phyloP scores from a whole-genome alignment of 345 rosid species.

The Brassica incana region DNA sequence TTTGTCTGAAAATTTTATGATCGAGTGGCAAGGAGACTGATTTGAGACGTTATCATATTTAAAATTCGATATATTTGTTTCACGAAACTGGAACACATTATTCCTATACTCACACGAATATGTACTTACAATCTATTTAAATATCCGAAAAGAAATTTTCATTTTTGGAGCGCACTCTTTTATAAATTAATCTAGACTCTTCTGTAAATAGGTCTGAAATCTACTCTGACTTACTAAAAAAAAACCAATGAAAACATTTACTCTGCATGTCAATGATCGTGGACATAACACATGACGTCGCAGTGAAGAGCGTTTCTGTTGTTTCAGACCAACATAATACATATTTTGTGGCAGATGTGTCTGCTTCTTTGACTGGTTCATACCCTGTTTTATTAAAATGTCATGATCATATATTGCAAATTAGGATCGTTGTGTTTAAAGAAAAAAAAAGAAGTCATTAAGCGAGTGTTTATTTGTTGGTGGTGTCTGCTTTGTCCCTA shows the following conservation, averaged over 20 bases:
- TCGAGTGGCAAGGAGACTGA: too few species aligned
- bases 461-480: constrained; percentile 9
- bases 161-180: too few species aligned
- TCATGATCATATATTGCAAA: neutral
- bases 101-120: too few species aligned
- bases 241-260: neutral
- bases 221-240: too few species aligned
- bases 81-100: too few species aligned
- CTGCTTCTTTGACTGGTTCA: constrained; percentile 21
- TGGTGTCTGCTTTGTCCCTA: constrained; percentile 22
- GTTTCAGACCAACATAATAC: constrained; percentile 21
- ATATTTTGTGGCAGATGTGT: constrained; percentile 25
- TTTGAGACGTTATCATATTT: too few species aligned
- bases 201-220: too few species aligned
- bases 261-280: constrained; percentile 1
- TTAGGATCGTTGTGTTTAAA: constrained; percentile 4
- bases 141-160: too few species aligned
- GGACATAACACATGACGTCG: constrained; percentile 26
- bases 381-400: neutral
- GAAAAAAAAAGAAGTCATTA: neutral
- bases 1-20: too few species aligned
- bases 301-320: constrained; percentile 10
- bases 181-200: too few species aligned
- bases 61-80: too few species aligned
- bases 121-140: too few species aligned